Conservation (phyloP, 495 filamentous ascomycete species). For the Aspergillus leporis region DNA sequence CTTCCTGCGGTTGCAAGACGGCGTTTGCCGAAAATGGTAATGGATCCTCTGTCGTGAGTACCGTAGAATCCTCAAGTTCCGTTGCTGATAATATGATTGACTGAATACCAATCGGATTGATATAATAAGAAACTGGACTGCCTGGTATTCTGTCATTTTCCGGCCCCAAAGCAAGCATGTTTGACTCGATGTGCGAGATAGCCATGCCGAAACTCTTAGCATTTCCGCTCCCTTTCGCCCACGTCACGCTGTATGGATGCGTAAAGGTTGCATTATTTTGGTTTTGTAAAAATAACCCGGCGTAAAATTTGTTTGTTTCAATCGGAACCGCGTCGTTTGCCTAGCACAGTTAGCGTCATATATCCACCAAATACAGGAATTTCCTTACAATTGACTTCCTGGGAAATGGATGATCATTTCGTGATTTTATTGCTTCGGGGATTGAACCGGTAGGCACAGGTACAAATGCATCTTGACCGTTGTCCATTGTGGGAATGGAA, state of each 20-base stretch:
- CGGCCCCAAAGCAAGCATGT: conserved; percentile 64
- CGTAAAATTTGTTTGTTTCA: conserved; percentile 90
- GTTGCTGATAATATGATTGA: conserved; percentile 75
- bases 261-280: conserved; percentile 74
- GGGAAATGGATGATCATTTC: conserved; percentile 53
- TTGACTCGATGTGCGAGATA: conserved; percentile 67
- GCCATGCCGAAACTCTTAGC: conserved; percentile 74
- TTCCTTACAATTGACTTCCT: conserved; percentile 48
- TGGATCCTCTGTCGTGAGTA: conserved; percentile 62
- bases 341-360: conserved; percentile 20
- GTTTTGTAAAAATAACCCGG: conserved; percentile 78
- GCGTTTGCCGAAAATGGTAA: conserved; percentile 73
- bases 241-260: conserved; percentile 81
- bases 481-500: conserved; percentile 24
- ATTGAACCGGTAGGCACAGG: conserved; percentile 64
- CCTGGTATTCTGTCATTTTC: conserved; percentile 50
- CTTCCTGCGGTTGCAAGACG: conserved; percentile 56
- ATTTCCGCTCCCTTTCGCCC: conserved; percentile 69
- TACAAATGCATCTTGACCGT: conserved; percentile 48
- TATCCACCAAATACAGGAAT: conserved; percentile 19
- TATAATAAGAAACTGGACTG: conserved; percentile 66
- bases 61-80: conserved; percentile 63
- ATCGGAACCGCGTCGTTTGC: conserved; percentile 53
- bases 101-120: conserved; percentile 81
- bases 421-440: conserved; percentile 50